These are phyloP conservation scores for Geotrichum aggregatum DNA, from an alignment of 1,139 yeast species.

Conservation along the genomic window DNA sequence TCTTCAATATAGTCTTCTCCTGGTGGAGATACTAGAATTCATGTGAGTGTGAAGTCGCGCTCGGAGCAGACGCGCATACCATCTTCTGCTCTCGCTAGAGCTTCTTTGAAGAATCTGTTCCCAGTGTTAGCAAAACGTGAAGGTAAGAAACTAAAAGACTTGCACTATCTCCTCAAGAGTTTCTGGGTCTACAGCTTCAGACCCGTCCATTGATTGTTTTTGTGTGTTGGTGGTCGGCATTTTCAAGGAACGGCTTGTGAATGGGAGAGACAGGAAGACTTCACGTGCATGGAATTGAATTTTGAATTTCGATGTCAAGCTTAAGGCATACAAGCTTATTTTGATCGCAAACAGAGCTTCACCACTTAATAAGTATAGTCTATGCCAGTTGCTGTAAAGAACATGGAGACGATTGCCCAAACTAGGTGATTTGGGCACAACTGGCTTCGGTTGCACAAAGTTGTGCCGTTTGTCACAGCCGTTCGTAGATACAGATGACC, in stretches of 20 bases:
- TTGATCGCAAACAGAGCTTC: no score
- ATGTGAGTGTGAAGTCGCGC: conserved; percentile 27
- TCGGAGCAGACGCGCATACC: conserved; percentile 60
- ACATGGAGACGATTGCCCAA: no score
- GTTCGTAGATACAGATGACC: no score
- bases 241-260: background rate
- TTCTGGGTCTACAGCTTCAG: background rate
- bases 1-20: conserved; percentile 24
- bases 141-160: background rate
- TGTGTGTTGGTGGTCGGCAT: background rate
- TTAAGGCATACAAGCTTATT: no score
- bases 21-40: conserved; percentile 23
- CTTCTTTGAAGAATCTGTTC: conserved; percentile 21
- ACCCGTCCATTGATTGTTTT: background rate
- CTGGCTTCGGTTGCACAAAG: no score
- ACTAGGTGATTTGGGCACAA: no score
- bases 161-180: background rate
- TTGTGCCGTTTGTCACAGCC: no score
- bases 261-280: no score
- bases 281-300: no score
- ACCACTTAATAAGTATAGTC: no score
- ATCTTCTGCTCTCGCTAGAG: conserved; percentile 41
- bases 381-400: no score
- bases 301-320: no score
- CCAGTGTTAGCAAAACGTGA: background rate